phyloP scores from a whole-genome alignment of 768 basidiomycete genomes.

The Boletales sp. region DNA sequence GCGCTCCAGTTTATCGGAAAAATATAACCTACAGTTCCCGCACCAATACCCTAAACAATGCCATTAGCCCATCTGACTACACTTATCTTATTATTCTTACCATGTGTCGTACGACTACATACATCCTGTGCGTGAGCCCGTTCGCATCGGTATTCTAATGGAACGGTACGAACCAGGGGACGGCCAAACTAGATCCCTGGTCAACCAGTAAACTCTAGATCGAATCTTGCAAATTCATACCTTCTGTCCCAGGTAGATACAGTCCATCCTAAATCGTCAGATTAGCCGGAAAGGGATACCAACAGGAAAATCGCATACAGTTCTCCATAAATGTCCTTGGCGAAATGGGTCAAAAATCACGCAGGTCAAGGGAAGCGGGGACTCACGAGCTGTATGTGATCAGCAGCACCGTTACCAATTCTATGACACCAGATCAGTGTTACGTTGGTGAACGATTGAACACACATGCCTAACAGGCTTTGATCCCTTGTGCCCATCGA shows the following conservation, averaged over 20 bases:
- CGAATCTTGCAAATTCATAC: constrained; percentile 36
- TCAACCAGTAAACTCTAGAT: constrained; percentile 3
- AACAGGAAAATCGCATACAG: constrained; percentile 41
- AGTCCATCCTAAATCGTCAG: constrained; percentile 67
- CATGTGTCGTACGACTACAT: constrained; percentile 57
- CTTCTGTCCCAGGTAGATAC: constrained; percentile 96
- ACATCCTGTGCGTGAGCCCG: constrained; percentile 1
- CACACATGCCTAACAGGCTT: constrained; percentile 63
- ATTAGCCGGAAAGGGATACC: neutral
- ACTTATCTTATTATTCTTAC: constrained; percentile 27
- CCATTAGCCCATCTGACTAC: too few species aligned
- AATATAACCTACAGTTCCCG: constrained; percentile 63
- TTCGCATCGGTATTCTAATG: neutral
- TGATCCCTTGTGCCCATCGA: constrained; percentile 86
- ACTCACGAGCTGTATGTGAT: constrained; percentile 82
- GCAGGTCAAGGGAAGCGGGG: neutral
- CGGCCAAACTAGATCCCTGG: constrained; percentile 59
- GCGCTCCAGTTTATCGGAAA: neutral
- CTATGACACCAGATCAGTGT: constrained; percentile 26
- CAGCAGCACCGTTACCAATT: constrained; percentile 95
- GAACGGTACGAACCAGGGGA: constrained; percentile 53
- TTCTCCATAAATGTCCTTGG: constrained; percentile 94
- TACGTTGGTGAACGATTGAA: neutral
- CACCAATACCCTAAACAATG: constrained; percentile 54
- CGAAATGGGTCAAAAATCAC: neutral